These are phyloP conservation scores for Yarrowia alimentaria DNA, from an alignment of 805 yeast species.

Conservation along the genomic window DNA sequence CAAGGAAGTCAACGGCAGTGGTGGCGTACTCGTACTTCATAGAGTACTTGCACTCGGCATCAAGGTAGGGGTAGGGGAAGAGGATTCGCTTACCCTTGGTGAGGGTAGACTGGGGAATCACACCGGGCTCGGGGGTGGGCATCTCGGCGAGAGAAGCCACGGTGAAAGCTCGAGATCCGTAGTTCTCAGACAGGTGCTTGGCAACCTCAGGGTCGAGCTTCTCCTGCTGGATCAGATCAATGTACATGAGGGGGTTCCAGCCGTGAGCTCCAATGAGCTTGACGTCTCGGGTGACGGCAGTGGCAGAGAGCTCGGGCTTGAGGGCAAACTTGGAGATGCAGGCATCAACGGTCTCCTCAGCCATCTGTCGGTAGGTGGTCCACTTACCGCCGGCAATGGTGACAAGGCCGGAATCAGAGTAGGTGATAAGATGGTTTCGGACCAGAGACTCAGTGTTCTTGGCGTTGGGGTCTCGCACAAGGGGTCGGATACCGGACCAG, in stretches of 20 bases:
- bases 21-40: constrained; percentile 79
- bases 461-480: constrained; percentile 70
- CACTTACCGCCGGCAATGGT: constrained; percentile 97
- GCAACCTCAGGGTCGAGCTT: constrained; percentile 71
- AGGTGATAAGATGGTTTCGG: constrained; percentile 78
- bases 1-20: constrained; percentile 84
- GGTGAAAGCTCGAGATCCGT: constrained; percentile 76
- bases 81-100: constrained; percentile 39
- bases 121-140: constrained; percentile 35
- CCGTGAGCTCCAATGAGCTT: constrained; percentile 78
- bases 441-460: constrained; percentile 80
- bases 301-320: constrained; percentile 37
- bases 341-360: constrained; percentile 84
- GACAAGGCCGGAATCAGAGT: constrained; percentile 69
- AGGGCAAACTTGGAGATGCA: constrained; percentile 52
- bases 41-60: constrained; percentile 82
- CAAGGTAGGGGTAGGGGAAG: constrained; percentile 80
- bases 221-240: constrained; percentile 78
- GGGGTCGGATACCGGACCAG: constrained; percentile 96
- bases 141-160: constrained; percentile 58
- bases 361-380: constrained; percentile 98
- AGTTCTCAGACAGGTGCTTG: constrained; percentile 76
- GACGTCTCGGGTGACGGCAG: constrained; percentile 49
- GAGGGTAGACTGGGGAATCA: constrained; percentile 30
- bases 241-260: constrained; percentile 69